Conservation (phyloP, 2,329 filamentous ascomycete species). For the Aspergillus novofumigatus region DNA sequence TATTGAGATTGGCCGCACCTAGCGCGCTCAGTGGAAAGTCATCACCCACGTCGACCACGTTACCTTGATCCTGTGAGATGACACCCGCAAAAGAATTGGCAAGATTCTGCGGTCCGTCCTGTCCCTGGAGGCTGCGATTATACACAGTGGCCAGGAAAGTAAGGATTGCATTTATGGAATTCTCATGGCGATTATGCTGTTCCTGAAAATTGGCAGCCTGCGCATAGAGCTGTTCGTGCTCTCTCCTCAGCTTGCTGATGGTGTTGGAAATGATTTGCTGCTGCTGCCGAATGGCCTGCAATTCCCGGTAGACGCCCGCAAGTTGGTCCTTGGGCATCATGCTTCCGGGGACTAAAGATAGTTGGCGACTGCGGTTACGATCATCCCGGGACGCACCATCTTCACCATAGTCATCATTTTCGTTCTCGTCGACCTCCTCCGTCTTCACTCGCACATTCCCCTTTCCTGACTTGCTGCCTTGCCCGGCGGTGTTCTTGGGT, state of each 20-base stretch:
- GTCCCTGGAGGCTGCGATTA: constrained; percentile 84
- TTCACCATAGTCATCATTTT: constrained; percentile 57
- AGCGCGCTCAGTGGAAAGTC: constrained; percentile 39
- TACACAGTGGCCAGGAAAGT: constrained; percentile 97
- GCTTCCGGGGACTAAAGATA: constrained; percentile 38
- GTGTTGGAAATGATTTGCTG: constrained; percentile 81
- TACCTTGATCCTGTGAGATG: constrained; percentile 61
- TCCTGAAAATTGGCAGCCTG: constrained; percentile 86
- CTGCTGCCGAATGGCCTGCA: constrained; percentile 77
- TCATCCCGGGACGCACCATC: constrained; percentile 35
- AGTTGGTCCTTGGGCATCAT: constrained; percentile 68
- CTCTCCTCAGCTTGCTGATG: constrained; percentile 73
- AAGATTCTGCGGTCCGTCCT: constrained; percentile 69
- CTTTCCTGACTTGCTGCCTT: constrained; percentile 50
- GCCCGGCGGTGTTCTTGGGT: constrained; percentile 66
- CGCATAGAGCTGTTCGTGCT: constrained; percentile 82
- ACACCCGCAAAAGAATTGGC: constrained; percentile 78
- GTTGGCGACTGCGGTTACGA: constrained; percentile 35
- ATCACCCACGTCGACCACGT: constrained; percentile 61
- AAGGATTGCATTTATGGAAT: constrained; percentile 97
- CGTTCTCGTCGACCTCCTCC: constrained; percentile 58
- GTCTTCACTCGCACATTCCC: constrained; percentile 42
- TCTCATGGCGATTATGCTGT: constrained; percentile 93
- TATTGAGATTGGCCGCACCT: constrained; percentile 27
- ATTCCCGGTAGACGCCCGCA: constrained; percentile 69